These are phyloP conservation scores for Ogataea hybrid DNA, from an alignment of 1,139 yeast species.

Conservation along the genomic window DNA sequence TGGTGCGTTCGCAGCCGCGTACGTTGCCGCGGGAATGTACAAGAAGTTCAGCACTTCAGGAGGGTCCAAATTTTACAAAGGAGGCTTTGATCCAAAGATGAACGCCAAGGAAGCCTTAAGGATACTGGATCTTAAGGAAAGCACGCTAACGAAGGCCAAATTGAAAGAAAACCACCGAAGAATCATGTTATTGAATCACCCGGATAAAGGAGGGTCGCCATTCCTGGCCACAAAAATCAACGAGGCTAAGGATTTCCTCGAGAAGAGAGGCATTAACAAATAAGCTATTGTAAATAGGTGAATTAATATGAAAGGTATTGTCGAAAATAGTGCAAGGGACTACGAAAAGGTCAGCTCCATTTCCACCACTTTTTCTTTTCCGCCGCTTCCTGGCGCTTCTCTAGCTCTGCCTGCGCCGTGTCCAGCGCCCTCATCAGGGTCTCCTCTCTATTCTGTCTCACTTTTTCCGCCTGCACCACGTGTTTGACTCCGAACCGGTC, in stretches of 20 bases:
- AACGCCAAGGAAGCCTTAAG: conserved; percentile 86
- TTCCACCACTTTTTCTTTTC: conserved; percentile 1
- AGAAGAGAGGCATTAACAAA: conserved; percentile 60
- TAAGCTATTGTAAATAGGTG: conserved; percentile 10
- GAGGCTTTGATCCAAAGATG: conserved; percentile 92
- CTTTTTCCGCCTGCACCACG: conserved; percentile 70
- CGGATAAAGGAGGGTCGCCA: conserved; percentile 97
- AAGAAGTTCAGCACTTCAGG: conserved; percentile 72
- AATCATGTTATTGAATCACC: conserved; percentile 93
- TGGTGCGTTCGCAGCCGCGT: conserved; percentile 66
- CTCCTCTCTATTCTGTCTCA: conserved; percentile 70
- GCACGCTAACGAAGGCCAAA: conserved; percentile 69
- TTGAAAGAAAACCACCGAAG: conserved; percentile 90
- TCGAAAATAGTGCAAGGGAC: neutral
- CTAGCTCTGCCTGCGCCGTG: conserved; percentile 26
- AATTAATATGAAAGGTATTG: neutral
- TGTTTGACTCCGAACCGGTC: conserved; percentile 64
- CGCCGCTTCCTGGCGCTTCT: conserved; percentile 4
- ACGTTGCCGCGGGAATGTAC: conserved; percentile 66
- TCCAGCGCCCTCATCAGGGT: conserved; percentile 47
- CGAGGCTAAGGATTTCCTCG: conserved; percentile 93
- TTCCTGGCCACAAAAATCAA: conserved; percentile 93
- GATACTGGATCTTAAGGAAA: conserved; percentile 80
- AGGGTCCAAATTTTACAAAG: conserved; percentile 70
- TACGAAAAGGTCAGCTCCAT: neutral